Percentiles rank a stretch among this genome's conserved stretches.
phyloP scores from a whole-genome alignment of 192 early-diverging fungal genomes.

The Spizellomyces sp. region DNA sequence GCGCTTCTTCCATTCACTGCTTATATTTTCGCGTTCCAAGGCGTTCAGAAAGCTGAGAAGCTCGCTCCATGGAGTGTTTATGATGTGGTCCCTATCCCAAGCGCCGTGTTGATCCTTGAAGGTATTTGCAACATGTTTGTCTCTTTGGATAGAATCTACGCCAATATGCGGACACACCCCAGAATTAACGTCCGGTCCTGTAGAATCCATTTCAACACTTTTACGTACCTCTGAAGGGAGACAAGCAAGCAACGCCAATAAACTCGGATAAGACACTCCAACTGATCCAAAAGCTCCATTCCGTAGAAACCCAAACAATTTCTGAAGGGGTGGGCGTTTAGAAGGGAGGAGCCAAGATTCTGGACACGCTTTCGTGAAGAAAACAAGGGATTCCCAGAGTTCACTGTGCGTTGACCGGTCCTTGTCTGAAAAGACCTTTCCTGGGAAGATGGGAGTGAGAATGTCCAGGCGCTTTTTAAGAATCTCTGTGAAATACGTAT shows the following conservation, averaged over 20 bases:
- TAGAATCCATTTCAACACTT: background rate
- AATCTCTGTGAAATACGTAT: too few relatives aligned
- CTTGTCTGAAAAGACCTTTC: constrained; percentile 72
- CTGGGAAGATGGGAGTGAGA: constrained; percentile 46
- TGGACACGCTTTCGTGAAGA: constrained; percentile 63
- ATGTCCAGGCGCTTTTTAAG: too few relatives aligned
- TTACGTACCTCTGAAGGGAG: constrained; percentile 54
- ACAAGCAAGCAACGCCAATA: constrained; percentile 72
- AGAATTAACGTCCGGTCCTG: background rate
- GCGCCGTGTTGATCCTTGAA: too few relatives aligned
- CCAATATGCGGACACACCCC: background rate
- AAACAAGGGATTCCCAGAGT: constrained; percentile 86
- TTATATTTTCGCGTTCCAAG: too few relatives aligned
- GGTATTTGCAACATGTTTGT: too few relatives aligned
- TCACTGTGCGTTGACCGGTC: constrained; percentile 71
- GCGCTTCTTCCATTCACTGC: too few relatives aligned
- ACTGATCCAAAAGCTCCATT: constrained; percentile 67
- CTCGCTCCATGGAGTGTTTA: too few relatives aligned
- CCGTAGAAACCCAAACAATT: constrained; percentile 71
- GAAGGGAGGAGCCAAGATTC: constrained; percentile 40
- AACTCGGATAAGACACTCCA: constrained; percentile 70
- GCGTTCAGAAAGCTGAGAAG: too few relatives aligned
- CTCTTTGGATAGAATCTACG: constrained; percentile 33
- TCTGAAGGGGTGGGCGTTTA: constrained; percentile 62
- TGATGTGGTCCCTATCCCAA: too few relatives aligned